phyloP scores from a whole-genome alignment of 75 land plant species.

The Pseudotsuga menziesii region DNA sequence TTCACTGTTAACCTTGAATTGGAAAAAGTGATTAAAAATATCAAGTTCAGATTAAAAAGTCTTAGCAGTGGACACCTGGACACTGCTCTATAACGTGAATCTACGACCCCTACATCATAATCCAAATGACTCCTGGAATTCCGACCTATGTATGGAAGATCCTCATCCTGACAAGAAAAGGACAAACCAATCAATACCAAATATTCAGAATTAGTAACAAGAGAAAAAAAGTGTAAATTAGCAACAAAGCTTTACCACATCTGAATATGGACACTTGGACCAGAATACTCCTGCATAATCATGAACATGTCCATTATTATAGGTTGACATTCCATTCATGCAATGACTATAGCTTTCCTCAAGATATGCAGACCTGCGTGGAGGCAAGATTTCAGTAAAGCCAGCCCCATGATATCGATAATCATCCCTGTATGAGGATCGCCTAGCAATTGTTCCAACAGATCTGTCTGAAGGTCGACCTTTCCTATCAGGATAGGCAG shows the following conservation, averaged over 20 bases:
- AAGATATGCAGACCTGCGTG: background rate
- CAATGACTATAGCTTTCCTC: constrained; percentile 6
- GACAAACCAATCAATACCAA: background rate
- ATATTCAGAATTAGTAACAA: background rate
- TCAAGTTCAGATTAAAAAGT: no score
- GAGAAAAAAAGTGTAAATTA: background rate
- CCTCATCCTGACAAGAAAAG: background rate
- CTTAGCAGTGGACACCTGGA: background rate
- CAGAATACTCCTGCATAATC: constrained; percentile 1
- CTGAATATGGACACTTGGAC: constrained; percentile 14
- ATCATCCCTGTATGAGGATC: background rate
- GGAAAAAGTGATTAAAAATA: no score
- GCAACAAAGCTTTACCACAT: background rate
- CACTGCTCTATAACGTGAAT: background rate
- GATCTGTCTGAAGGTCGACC: constrained; percentile 3
- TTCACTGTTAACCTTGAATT: no score
- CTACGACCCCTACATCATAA: background rate
- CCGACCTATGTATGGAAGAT: background rate
- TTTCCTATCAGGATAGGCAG: background rate
- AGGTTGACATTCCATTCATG: background rate
- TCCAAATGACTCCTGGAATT: constrained; percentile 6
- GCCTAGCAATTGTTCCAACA: background rate
- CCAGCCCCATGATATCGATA: background rate
- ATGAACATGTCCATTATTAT: constrained; percentile 4
- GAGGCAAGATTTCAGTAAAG: background rate